Evolutionary conservation across 2,329 filamentous ascomycete species (phyloP).

Genomic region (Talaromyces sp.): DNA sequence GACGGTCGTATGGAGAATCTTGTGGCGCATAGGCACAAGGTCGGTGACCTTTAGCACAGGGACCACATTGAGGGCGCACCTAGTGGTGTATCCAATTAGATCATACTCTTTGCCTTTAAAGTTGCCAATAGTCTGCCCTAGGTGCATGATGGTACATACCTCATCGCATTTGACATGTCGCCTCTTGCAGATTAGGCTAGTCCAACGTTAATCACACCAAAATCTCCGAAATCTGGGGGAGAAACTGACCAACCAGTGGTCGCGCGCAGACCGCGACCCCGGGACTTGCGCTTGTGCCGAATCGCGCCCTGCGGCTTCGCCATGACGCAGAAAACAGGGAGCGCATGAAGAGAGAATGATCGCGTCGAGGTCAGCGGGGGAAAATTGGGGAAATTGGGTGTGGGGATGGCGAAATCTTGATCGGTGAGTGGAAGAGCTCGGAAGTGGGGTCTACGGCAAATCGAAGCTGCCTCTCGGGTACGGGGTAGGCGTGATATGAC

Average conservation of each 20-base stretch:
- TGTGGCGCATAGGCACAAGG: slow-evolving; percentile 24
- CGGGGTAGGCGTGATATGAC: no score
- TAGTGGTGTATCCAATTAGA: slow-evolving; percentile 4
- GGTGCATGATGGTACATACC: slow-evolving; percentile 10
- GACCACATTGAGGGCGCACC: slow-evolving; percentile 30
- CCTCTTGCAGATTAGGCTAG: slow-evolving; percentile 31
- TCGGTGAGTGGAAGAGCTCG: not conserved
- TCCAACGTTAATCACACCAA: slow-evolving; percentile 5
- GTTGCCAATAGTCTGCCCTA: not conserved
- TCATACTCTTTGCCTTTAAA: not conserved
- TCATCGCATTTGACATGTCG: slow-evolving; percentile 37
- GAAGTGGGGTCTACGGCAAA: slow-evolving; percentile 1
- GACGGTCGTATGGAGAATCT: not conserved
- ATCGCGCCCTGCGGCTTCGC: slow-evolving; percentile 5
- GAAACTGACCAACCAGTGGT: slow-evolving; percentile 32
- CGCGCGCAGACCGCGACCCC: slow-evolving; percentile 31
- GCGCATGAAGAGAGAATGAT: not conserved
- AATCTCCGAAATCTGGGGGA: slow-evolving; percentile 8
- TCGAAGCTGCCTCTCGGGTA: no score
- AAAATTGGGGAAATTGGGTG: not conserved
- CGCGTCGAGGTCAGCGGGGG: slow-evolving; percentile 5
- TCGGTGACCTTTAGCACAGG: slow-evolving; percentile 31
- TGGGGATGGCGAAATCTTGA: slow-evolving; percentile 1
- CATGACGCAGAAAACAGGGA: slow-evolving; percentile 2
- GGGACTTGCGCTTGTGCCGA: slow-evolving; percentile 28